These are phyloP conservation scores for Bruguiera sexangula DNA, from an alignment of 345 rosid species.

Conservation along the genomic window DNA sequence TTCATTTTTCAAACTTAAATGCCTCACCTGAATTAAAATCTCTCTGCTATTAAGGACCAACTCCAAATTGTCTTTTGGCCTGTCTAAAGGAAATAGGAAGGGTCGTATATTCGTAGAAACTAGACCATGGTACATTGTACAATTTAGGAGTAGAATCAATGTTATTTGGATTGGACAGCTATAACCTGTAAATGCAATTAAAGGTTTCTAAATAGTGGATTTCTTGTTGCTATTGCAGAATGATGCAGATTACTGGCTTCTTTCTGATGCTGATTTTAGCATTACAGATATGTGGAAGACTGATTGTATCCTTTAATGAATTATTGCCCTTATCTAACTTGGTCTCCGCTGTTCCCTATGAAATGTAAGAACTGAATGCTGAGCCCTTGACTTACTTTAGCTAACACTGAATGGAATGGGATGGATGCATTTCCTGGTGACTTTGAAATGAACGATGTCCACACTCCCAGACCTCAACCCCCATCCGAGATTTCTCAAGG, in stretches of 20 bases:
- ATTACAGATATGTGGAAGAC: conserved; percentile 93
- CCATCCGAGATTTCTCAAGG: conserved; percentile 41
- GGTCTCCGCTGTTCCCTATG: not conserved
- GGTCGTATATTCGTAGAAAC: not conserved
- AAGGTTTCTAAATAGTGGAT: not conserved
- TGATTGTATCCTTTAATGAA: conserved; percentile 72
- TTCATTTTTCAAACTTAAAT: not conserved
- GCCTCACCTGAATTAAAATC: not conserved
- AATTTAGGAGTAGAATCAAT: not conserved
- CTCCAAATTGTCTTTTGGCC: not conserved
- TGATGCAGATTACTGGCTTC: conserved; percentile 86
- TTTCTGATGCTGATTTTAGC: conserved; percentile 75
- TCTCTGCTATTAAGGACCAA: not conserved
- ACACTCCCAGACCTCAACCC: conserved; percentile 48
- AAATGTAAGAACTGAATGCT: conserved; percentile 5
- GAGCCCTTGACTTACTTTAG: conserved; percentile 54
- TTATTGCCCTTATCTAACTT: conserved; percentile 4
- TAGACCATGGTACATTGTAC: not conserved
- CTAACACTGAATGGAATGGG: conserved; percentile 61
- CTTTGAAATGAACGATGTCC: conserved; percentile 53
- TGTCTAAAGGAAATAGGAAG: not conserved
- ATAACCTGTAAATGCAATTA: not conserved
- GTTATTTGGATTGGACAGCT: not conserved
- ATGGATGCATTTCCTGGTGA: conserved; percentile 41
- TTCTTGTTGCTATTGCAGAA: conserved; percentile 45